Base-by-base conservation (phyloP, 2,329 filamentous ascomycete species). In the Stagonosporopsis tanaceti region DNA sequence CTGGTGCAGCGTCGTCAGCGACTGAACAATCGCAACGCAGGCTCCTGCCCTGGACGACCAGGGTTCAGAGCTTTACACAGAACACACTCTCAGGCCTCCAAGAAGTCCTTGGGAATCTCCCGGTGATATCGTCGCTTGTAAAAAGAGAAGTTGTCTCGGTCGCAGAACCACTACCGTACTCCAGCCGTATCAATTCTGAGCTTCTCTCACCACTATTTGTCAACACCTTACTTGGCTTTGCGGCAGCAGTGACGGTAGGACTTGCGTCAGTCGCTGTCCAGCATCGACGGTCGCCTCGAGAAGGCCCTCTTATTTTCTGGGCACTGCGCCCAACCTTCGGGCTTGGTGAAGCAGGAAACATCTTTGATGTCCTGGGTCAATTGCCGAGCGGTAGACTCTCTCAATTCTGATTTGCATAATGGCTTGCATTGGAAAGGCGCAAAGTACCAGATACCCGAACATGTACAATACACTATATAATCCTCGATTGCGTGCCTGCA, bases 281-380 rank as follows among this genome's bases (percentile, higher is more conserved):
- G 39, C 72, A 75, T 47, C 67, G 71, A 20, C 71, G 68, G 12
- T 70, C 68, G 25, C 72, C 74, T 20, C 67, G 73, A 7, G 65
- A 72, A 11, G 72, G 70, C 4, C 65, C 68, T 4, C 55, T 76
- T 15, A 69, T 76, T n/a, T 76, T 76, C 44, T 70, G 71, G 67
- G 70, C 72, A 20, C 46, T 73, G 17, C 70, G 71, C 8, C 63
- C 69, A 39, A 60, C 55, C 9, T 54, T 55, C 20, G 63, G 66
- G 4, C 52, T 74, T 25, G 74, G 71, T 50, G 71, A 74, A 45
- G 73, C 72, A 32, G 71, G 71, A 3, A 69, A 63, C 37, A 69
- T 76, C 8, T 62, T 76, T 30, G 68, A 67, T 41, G 65, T 71
- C 8, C 55, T 75, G 3, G 61, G 65, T 15, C 68, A 72, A 44